A percentile compares a stretch with the other conserved stretches of the same genome.
Conservation (phyloP, 2,329 filamentous ascomycete genomes). For the Teratosphaeria gauchensis region DNA sequence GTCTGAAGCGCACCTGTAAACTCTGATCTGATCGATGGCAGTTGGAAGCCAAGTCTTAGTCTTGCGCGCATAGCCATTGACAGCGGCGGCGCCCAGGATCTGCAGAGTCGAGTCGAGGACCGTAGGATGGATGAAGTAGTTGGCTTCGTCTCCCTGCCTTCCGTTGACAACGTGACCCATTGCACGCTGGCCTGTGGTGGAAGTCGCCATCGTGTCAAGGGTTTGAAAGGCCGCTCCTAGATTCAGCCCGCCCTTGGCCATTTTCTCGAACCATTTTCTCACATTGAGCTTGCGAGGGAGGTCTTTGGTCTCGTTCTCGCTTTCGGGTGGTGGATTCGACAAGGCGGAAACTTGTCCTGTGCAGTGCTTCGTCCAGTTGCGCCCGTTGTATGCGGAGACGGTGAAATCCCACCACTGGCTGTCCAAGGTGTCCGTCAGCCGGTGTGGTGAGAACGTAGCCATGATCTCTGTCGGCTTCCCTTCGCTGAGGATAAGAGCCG, state of each 20-base stretch:
- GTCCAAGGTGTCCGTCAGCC: not conserved
- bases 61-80: not conserved
- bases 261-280: not conserved
- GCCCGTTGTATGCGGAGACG: not conserved
- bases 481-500: not conserved
- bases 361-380: not conserved
- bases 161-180: not conserved
- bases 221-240: not conserved
- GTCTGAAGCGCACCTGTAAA: not conserved
- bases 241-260: not conserved
- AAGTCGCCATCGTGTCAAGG: not conserved
- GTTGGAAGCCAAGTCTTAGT: not conserved
- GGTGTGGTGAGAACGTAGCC: not conserved
- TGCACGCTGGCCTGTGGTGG: not conserved
- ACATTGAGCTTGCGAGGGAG: not conserved
- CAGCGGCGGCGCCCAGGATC: not conserved
- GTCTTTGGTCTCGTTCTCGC: not conserved
- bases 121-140: not conserved
- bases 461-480: not conserved
- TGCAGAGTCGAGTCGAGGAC: not conserved
- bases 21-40: not conserved
- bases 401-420: not conserved
- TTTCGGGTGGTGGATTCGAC: not conserved
- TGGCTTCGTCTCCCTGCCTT: not conserved
- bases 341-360: not conserved